Evolutionary conservation across 1,284 basidiomycete species (phyloP).

Genomic region (Vanrija humicola): DNA sequence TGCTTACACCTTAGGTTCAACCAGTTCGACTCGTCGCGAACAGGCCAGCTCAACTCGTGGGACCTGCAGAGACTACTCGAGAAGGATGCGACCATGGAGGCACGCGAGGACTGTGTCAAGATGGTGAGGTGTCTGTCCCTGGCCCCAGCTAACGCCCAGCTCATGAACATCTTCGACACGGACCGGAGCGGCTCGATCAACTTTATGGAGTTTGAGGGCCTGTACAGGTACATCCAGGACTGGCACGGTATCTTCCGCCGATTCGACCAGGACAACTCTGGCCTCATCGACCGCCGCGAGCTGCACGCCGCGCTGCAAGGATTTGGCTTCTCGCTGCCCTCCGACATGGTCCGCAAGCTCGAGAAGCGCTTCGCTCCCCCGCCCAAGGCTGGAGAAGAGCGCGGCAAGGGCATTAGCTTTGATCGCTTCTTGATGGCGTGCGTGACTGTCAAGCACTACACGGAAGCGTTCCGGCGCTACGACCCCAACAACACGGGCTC

Average conservation of each 20-base stretch:
- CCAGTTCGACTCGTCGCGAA: constrained; percentile 41
- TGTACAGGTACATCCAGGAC: constrained; percentile 50
- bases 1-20: constrained; percentile 31
- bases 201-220: constrained; percentile 49
- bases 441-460: constrained; percentile 51
- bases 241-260: constrained; percentile 50
- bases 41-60: constrained; percentile 41
- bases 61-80: constrained; percentile 45
- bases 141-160: background rate
- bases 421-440: constrained; percentile 51
- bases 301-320: constrained; percentile 47
- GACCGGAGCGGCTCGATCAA: constrained; percentile 48
- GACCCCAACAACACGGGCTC: constrained; percentile 38
- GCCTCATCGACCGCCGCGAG: constrained; percentile 47
- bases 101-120: constrained; percentile 50
- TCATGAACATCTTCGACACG: constrained; percentile 48
- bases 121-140: constrained; percentile 34
- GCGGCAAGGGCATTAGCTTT: constrained; percentile 41
- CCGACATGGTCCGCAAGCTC: constrained; percentile 45
- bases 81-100: constrained; percentile 46
- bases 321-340: constrained; percentile 47
- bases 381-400: constrained; percentile 26
- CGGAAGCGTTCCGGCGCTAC: constrained; percentile 45
- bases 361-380: constrained; percentile 48
- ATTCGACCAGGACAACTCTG: constrained; percentile 47